Evolutionary conservation across 2,329 filamentous ascomycete genomes (phyloP), one percentile per base, ranked within the genome.

Genomic region (Aspergillus tamarii): DNA sequence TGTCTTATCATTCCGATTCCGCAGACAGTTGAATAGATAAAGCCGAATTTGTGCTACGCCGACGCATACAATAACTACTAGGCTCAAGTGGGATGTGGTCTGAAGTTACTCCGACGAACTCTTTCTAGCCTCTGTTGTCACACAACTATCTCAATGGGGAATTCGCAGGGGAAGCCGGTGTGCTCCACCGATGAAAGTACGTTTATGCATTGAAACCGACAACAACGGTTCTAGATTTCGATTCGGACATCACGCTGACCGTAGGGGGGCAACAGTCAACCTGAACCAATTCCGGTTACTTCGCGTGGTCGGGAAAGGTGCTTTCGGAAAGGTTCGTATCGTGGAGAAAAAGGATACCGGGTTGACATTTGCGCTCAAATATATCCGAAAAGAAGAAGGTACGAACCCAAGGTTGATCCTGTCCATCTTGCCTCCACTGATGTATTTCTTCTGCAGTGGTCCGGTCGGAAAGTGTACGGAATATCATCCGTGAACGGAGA

Each of bases 321-420:
- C 95, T 62, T 99, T 99, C 83, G 95, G 95, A 74, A 99, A 99
- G 82, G 95, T 99, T 66, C 91, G 95, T 74, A 99, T 99, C 70
- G 95, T 99, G 75, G 95, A 99, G 84, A 89, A 94, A 70, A 98
- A 98, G 81, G 95, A 99, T 77, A 97, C 93, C 1, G 90, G 89
- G 62, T 82, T 98, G 73, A 94, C 94, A 3, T 99, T 99, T 80
- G 95, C 95, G 52, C 85, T 99, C 69, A 99, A 99, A 81, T 98
- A 98, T 79, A 98, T 98, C 69, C 89, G 94, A 70, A 98, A 97
- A 87, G 94, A 98, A 91, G 94, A 98, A 88, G 92, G 93, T 75
- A 66, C 50, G 56, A 23, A 60, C 66, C 67, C 36, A 5, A 19
- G 14, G 34, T 12, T 53, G n/a, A 8, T n/a, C 21, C 23, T 21